Base-by-base conservation (phyloP, 2,329 filamentous ascomycete species). In the Colletotrichum acutatum region DNA sequence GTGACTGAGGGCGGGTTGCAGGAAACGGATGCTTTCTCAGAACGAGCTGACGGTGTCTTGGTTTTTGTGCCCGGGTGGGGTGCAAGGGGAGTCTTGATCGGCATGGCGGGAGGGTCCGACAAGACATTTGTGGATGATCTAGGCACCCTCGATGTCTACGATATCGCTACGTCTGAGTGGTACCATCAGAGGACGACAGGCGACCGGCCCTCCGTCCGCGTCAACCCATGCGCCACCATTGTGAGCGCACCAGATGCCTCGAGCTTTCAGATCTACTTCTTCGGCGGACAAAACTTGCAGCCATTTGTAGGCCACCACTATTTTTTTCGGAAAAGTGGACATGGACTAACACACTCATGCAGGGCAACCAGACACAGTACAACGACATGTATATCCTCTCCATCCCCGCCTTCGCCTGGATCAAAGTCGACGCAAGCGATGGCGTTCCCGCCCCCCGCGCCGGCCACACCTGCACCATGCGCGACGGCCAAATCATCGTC, bases 261-360 rank as follows among this genome's bases (percentile, higher is more conserved):
- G 22, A 93, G 90, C 32, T 94, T 94, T 78, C 93, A 95, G 78
- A 87, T 95, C 57, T 94, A 95, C 82, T 88, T 95, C 83, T 95
- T 93, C 78, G 93, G 92, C 14, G 93, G 93, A 0, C 93, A 95
- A 79, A 93, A 93, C 75, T 84, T 95, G 1, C 86, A 90, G 30
- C 92, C 93, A 0, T 88, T 86, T 72, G 90, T 85, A 76, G 77
- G 83, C 78, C 19, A 62, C 22, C 22, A 1, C 28, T 49, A 19
- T 24, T 2, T 24, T 22, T 46, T 4, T 12, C 2, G 0, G 16
- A 37, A 7, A 49, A 14, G 26, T 8, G 4, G 2, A 12, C 0
- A 22, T 11, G 9, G 58, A 42, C 75, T 75, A 62, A 77, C 34
- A 42, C 54, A 8, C 11, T 6, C 1, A 11, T n/a, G 5, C 62